These are phyloP conservation scores for Fusarium austroafricanum DNA, from an alignment of 2,329 filamentous ascomycete genomes.

Conservation along the genomic window DNA sequence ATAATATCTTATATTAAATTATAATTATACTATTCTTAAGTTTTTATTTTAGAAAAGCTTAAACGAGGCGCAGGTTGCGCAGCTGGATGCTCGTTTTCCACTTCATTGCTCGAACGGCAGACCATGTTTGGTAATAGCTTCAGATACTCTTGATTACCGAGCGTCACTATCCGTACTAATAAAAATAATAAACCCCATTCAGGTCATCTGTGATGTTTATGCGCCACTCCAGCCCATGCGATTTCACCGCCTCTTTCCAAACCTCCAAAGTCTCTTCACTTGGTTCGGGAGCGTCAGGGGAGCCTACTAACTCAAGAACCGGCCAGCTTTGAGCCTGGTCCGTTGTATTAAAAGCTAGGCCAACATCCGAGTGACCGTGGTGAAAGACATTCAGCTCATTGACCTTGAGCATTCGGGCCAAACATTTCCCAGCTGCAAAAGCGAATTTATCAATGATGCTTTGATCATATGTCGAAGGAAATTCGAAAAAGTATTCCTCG, in stretches of 20 bases:
- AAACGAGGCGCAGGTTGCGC: not conserved
- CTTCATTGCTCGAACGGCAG: not conserved
- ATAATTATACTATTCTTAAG: too few species aligned
- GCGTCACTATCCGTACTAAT: not conserved
- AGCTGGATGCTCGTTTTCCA: not conserved
- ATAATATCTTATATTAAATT: too few species aligned
- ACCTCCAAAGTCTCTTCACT: not conserved
- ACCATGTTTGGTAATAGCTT: too few species aligned
- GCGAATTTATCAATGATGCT: constrained; percentile 2
- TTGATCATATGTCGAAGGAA: not conserved
- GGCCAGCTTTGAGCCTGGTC: not conserved
- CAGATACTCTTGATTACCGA: too few species aligned
- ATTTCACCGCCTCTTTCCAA: not conserved
- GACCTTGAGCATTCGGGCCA: constrained; percentile 6
- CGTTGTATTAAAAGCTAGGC: not conserved
- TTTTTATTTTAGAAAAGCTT: not conserved
- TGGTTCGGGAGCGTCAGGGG: not conserved
- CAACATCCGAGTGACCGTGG: not conserved
- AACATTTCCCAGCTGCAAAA: constrained; percentile 4
- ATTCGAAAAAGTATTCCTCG: not conserved
- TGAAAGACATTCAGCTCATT: not conserved
- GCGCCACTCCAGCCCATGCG: not conserved
- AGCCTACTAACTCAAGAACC: constrained; percentile 6
- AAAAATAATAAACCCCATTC: not conserved
- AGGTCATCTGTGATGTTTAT: not conserved